Percentiles rank a stretch among this genome's conserved stretches.
Conservation (phyloP, 805 yeast genomes). For the Lipomyces starkeyi region DNA sequence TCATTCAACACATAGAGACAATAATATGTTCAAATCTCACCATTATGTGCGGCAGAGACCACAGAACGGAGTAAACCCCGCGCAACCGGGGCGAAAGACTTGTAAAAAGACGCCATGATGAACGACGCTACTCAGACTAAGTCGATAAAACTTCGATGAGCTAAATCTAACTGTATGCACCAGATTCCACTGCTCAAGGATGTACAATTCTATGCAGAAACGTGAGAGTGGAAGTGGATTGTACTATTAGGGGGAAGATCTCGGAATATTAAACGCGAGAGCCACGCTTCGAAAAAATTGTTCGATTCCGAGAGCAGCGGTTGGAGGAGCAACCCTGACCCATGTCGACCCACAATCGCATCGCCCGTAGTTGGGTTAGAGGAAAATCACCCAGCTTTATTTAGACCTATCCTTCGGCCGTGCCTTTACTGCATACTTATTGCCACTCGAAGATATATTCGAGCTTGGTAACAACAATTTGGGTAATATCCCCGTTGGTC, state of each 20-base stretch:
- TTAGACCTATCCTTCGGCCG: no score
- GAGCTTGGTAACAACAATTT: background rate
- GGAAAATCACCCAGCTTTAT: no score
- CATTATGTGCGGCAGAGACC: conserved; percentile 21
- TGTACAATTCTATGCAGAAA: background rate
- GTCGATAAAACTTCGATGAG: background rate
- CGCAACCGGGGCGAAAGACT: conserved; percentile 30
- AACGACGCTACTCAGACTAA: background rate
- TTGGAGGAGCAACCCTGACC: no score
- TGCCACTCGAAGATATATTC: no score
- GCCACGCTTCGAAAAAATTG: background rate
- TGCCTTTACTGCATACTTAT: no score
- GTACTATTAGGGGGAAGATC: background rate
- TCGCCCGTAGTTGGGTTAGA: no score
- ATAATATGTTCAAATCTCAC: conserved; percentile 9
- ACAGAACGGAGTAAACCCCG: conserved; percentile 29
- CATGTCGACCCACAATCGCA: no score
- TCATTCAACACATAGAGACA: background rate
- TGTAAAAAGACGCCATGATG: conserved; percentile 27
- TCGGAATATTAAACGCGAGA: background rate
- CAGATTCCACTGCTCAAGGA: background rate
- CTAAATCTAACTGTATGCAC: background rate
- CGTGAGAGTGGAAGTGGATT: background rate
- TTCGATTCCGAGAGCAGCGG: background rate
- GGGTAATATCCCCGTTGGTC: background rate